Conservation (phyloP, 805 yeast species). For the Cyberlindnera suaveolens region DNA sequence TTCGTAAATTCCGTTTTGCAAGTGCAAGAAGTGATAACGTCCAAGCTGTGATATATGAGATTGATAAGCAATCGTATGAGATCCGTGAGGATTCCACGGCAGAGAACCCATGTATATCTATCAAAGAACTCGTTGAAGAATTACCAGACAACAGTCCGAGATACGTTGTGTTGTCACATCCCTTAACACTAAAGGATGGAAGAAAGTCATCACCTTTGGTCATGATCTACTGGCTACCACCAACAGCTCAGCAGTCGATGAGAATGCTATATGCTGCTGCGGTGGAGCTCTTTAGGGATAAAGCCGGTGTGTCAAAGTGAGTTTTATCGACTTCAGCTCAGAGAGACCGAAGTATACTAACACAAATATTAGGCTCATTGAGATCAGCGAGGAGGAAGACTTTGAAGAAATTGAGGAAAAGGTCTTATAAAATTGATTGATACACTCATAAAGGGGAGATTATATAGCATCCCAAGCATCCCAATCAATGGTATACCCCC, state of each 20-base stretch:
- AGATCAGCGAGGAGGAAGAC: conserved; percentile 64
- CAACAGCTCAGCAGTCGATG: conserved; percentile 72
- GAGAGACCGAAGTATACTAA: conserved; percentile 15
- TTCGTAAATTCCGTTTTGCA: conserved; percentile 67
- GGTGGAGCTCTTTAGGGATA: conserved; percentile 68
- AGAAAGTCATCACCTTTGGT: conserved; percentile 69
- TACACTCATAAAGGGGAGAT: background rate
- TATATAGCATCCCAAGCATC: too few relatives aligned
- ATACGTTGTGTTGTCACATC: conserved; percentile 70
- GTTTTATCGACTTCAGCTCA: conserved; percentile 17
- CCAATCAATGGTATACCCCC: too few relatives aligned
- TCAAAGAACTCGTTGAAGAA: conserved; percentile 65
- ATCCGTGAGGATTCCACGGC: conserved; percentile 40
- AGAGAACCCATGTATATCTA: conserved; percentile 33
- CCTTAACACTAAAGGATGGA: conserved; percentile 64
- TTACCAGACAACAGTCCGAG: conserved; percentile 81
- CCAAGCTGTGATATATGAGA: conserved; percentile 60
- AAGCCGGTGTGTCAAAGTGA: conserved; percentile 31
- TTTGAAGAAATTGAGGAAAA: conserved; percentile 48
- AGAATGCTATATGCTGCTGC: conserved; percentile 93
- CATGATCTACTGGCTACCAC: conserved; percentile 82
- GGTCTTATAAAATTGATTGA: conserved; percentile 4
- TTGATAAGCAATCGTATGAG: conserved; percentile 50
- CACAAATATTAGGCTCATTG: conserved; percentile 40
- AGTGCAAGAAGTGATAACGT: conserved; percentile 58